Evolutionary conservation across 2,329 filamentous ascomycete genomes (phyloP).

Genomic region (Arthrobotrys megalospora): DNA sequence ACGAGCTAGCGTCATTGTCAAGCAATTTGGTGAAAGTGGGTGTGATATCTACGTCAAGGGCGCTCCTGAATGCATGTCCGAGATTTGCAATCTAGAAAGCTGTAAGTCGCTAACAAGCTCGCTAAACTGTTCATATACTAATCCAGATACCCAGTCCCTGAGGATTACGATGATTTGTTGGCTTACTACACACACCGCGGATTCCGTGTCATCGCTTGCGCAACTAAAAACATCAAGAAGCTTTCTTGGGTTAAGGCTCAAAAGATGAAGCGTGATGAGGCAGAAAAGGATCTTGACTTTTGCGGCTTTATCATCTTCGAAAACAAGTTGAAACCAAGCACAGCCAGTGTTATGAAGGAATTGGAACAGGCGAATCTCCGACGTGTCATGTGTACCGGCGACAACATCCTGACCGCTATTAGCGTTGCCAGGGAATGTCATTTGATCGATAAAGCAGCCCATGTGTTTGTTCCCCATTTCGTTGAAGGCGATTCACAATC

Average conservation of each 20-base stretch:
- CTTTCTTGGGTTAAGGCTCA: slow-evolving; percentile 95
- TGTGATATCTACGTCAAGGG: slow-evolving; percentile 95
- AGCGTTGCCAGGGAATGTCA: slow-evolving; percentile 93
- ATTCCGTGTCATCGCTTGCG: slow-evolving; percentile 95
- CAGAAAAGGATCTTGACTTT: slow-evolving; percentile 87
- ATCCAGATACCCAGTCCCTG: slow-evolving; percentile 74
- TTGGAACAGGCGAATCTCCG: slow-evolving; percentile 86
- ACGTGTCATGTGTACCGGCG: slow-evolving; percentile 95
- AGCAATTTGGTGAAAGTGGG: slow-evolving; percentile 86
- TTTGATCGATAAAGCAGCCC: slow-evolving; percentile 82
- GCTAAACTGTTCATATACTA: not conserved
- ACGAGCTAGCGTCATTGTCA: slow-evolving; percentile 91
- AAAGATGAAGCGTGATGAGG: slow-evolving; percentile 89
- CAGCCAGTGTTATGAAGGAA: slow-evolving; percentile 84
- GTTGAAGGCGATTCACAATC: slow-evolving; percentile 81
- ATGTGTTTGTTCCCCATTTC: slow-evolving; percentile 95
- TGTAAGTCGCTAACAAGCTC: slow-evolving; percentile 72
- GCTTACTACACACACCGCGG: slow-evolving; percentile 94
- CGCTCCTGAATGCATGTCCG: slow-evolving; percentile 94
- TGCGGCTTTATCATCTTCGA: slow-evolving; percentile 98
- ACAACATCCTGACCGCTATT: slow-evolving; percentile 97
- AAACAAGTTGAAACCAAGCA: slow-evolving; percentile 95
- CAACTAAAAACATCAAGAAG: slow-evolving; percentile 87
- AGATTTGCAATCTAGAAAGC: slow-evolving; percentile 87
- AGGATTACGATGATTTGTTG: slow-evolving; percentile 89